Base-by-base conservation (phyloP, 352 stramenopile species). In the Halophytophthora batemanensis region DNA sequence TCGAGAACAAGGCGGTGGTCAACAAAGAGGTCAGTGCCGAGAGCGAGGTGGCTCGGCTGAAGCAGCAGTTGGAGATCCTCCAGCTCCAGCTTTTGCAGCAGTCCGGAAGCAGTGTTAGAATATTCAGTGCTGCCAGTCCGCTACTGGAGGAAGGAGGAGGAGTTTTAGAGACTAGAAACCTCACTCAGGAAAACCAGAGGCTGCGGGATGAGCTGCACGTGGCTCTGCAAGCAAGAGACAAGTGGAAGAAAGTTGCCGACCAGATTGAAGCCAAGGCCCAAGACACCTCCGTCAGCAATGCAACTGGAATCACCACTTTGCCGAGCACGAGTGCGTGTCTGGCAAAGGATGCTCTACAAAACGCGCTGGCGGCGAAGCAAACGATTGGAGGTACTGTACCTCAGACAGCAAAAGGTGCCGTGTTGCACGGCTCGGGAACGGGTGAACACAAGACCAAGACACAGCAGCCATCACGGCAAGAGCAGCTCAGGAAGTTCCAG, bases 1-100 rank as follows among this genome's bases (percentile, higher is more conserved):
- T 99, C 61, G 95, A 98, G 59, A 99, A 99, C 68, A 87, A 92
- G 53, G 94, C 97, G 1, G 82, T 98, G 47, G 90, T 99, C 33
- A 99, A 99, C 66, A 91, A 98, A 56, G 93, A 98, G 53, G 74
- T 90, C 18, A 98, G 96, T 49, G 83, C 94, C 19, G 81, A 91
- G 25, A 97, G 66, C 44, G 70, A 86, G 53, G 53, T 90, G 10
- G 29, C 34, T 5, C 76, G 70, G 34, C 61, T 92, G 7, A 87
- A 86, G 45, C 74, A 84, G 48, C 77, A 93, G 53, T 41, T 93
- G 17, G 77, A 82, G 41, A 51, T 87, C 29, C 45, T 88, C 29
- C 69, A 87, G 39, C 48, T 86, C 11, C 74, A 90, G 52, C 51
- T 93, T 13, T 25, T 82, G 19, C 73, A 87, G 40, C 61, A 84